phyloP scores from a whole-genome alignment of 768 basidiomycete species.

The Dioszegia aurantiaca region DNA sequence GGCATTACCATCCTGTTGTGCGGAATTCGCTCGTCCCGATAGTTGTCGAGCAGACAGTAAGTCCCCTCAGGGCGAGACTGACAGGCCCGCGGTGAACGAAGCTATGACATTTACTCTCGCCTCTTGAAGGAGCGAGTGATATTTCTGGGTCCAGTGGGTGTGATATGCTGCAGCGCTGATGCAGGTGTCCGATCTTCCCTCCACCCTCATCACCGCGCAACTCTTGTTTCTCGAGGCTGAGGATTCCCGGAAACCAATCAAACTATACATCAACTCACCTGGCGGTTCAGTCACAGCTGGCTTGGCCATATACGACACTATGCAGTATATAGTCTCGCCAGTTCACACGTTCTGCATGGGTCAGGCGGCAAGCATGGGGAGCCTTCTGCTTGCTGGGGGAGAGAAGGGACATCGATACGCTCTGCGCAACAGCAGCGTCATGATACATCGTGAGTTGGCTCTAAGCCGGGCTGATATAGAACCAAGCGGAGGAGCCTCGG shows the following conservation, averaged over 20 bases:
- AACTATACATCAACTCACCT: conserved; percentile 94
- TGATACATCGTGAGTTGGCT: conserved; percentile 83
- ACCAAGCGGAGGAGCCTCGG: conserved; percentile 92
- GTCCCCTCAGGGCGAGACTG: conserved; percentile 15
- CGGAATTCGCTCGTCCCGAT: conserved; percentile 67
- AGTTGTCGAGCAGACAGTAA: conserved; percentile 86
- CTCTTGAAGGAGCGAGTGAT: conserved; percentile 89
- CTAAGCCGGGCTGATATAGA: conserved; percentile 58
- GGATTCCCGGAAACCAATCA: conserved; percentile 88
- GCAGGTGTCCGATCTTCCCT: conserved; percentile 90
- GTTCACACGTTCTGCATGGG: conserved; percentile 97
- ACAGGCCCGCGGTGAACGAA: conserved; percentile 49
- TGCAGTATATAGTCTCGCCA: conserved; percentile 88
- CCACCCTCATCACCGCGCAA: conserved; percentile 84
- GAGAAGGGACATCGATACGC: conserved; percentile 87
- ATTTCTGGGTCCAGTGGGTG: conserved; percentile 83
- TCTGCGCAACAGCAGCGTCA: conserved; percentile 89
- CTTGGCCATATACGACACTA: conserved; percentile 95
- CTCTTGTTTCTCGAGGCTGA: conserved; percentile 94
- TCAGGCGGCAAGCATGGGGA: conserved; percentile 94
- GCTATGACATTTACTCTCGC: conserved; percentile 92
- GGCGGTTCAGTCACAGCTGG: conserved; percentile 95
- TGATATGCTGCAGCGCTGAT: background rate
- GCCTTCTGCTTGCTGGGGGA: conserved; percentile 83
- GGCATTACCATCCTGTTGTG: conserved; percentile 10